Base-by-base conservation (phyloP, 2,329 filamentous ascomycete species). In the Pestalotiopsis sp. region DNA sequence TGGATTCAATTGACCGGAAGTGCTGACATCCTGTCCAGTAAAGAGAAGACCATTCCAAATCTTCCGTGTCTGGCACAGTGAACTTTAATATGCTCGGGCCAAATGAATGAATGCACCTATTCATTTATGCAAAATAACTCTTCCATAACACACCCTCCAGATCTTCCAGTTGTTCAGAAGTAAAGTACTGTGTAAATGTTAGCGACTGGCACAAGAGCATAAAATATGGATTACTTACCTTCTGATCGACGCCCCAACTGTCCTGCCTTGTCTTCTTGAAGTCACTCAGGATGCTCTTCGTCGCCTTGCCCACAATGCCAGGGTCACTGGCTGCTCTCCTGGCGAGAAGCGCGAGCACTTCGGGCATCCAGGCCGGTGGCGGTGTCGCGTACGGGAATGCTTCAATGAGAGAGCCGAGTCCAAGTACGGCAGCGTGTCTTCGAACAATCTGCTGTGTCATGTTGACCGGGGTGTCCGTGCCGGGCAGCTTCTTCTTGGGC, bases 221-320 rank as follows among this genome's bases (percentile, higher is more conserved):
- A 17, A 63, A 65, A 65, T 57, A 25, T 6, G 13, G n/a, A 65
- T 41, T 17, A 68, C 89, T 81, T 83, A 97, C 96, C 92, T 97
- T 98, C 74, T 97, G 93, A 83, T 99, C 96, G 70, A 97, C 95
- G 76, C 92, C 92, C 96, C 96, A 99, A 73, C 95, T 99, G 84
- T 99, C 96, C 81, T 99, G 96, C 79, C 96, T 91, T 60, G 96
- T 99, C 88, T 99, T 99, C 85, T 99, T 99, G 86, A 99, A 99
- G 76, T 99, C 97, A 70, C 94, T 94, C 72, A 99, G 84, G 45
- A 98, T 95, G 20, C 88, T 88, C 87, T 99, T 99, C 12, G 97
- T 97, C 69, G 95, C 96, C 81, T 97, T 97, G 2, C 96, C 96
- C 67, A 99, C 95, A 69, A 97, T 91, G 0, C 96, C 96, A 0